These are phyloP conservation scores for Flaveria ramosissima DNA, from an alignment of 129 eudicot species.

Conservation along the genomic window DNA sequence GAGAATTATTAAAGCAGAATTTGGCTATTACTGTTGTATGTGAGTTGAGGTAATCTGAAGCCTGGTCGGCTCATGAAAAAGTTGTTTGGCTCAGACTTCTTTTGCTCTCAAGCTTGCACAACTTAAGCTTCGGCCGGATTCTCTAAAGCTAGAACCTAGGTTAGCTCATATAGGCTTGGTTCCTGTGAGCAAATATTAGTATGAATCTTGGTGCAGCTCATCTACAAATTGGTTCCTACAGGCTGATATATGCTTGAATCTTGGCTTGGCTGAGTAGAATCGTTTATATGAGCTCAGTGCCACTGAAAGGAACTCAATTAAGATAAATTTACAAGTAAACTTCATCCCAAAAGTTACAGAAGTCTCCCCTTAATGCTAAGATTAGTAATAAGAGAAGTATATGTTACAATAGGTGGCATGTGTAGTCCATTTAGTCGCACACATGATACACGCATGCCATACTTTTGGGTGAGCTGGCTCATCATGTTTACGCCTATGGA, in stretches of 20 bases:
- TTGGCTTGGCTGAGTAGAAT: neutral
- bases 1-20: neutral
- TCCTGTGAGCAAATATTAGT: neutral
- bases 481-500: neutral
- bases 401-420: neutral
- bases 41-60: neutral
- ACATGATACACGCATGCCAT: neutral
- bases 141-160: slow-evolving; percentile 1
- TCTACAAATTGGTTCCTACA: neutral
- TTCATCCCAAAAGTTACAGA: neutral
- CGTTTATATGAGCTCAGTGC: slow-evolving; percentile 10
- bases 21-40: slow-evolving; percentile 2
- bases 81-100: neutral
- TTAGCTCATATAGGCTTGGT: slow-evolving; percentile 12
- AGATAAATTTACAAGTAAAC: neutral
- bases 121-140: neutral
- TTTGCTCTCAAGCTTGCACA: neutral
- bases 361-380: neutral
- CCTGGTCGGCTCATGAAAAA: neutral
- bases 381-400: neutral
- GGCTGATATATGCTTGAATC: neutral
- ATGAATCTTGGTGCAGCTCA: slow-evolving; percentile 4
- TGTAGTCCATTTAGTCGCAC: neutral
- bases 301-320: neutral
- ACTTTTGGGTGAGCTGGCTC: slow-evolving; percentile 3